Percentiles rank a stretch among this genome's conserved stretches.
phyloP scores from a whole-genome alignment of 495 filamentous ascomycete species.

The Oidiodendron maius region DNA sequence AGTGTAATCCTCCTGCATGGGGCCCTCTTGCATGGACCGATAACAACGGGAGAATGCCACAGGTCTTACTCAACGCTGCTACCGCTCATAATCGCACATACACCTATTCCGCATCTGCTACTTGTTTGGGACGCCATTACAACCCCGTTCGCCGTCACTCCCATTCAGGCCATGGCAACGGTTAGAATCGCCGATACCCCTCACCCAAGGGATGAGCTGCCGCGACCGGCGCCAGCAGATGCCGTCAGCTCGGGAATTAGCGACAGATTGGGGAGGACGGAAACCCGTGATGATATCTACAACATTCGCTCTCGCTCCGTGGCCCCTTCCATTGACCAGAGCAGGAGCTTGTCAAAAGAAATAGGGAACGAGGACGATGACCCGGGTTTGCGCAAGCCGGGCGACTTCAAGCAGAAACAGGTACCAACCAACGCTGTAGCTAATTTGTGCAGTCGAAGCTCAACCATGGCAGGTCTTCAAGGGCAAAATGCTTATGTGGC shows the following conservation, averaged over 20 bases:
- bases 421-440: neutral
- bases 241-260: slow-evolving; percentile 3
- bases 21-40: too few relatives aligned
- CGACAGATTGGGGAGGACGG: slow-evolving; percentile 1
- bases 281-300: slow-evolving; percentile 6
- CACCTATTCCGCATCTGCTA: too few relatives aligned
- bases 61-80: too few relatives aligned
- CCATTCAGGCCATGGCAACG: slow-evolving; percentile 6
- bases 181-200: slow-evolving; percentile 8
- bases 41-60: too few relatives aligned
- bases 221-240: neutral
- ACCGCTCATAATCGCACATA: too few relatives aligned
- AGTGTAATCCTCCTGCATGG: too few relatives aligned
- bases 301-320: slow-evolving; percentile 8
- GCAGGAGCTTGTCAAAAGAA: too few relatives aligned
- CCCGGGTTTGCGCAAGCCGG: slow-evolving; percentile 8
- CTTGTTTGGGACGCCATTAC: too few relatives aligned
- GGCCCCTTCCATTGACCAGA: slow-evolving; percentile 1
- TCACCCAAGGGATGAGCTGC: slow-evolving; percentile 3
- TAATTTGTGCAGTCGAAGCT: neutral
- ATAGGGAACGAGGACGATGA: slow-evolving; percentile 10
- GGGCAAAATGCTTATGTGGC: slow-evolving; percentile 38
- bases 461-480: slow-evolving; percentile 30
- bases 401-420: slow-evolving; percentile 15
- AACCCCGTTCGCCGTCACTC: too few relatives aligned